A percentile compares a stretch with the other conserved stretches of the same genome.
Conservation (phyloP, 495 filamentous ascomycete species). For the Tuber magnatum region DNA sequence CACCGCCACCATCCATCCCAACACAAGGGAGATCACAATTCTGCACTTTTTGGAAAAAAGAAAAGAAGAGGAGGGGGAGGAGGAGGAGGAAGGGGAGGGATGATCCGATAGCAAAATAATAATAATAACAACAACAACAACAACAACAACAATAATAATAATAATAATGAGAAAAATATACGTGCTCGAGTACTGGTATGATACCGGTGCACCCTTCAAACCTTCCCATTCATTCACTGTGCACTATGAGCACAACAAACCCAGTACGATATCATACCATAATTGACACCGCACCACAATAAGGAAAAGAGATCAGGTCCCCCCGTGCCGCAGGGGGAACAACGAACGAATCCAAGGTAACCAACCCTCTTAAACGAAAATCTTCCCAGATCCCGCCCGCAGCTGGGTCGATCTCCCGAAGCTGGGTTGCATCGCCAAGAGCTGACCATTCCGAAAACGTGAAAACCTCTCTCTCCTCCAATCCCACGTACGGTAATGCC, state of each 20-base stretch:
- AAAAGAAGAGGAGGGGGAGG: too few relatives aligned
- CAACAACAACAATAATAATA: too few relatives aligned
- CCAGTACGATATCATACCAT: too few relatives aligned
- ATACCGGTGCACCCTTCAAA: too few relatives aligned
- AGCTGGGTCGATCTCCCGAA: conserved; percentile 3
- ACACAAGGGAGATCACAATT: background rate
- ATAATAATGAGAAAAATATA: too few relatives aligned
- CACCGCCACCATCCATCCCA: background rate
- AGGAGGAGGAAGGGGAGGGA: background rate
- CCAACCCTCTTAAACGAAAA: background rate
- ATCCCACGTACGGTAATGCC: background rate
- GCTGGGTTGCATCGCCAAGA: background rate
- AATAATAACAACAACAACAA: background rate
- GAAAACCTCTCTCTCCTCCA: background rate
- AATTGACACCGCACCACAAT: too few relatives aligned
- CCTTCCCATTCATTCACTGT: too few relatives aligned
- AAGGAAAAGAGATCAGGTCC: too few relatives aligned
- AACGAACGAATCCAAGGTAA: background rate
- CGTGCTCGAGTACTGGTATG: too few relatives aligned
- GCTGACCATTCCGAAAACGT: background rate
- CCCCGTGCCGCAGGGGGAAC: background rate
- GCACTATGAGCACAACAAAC: too few relatives aligned
- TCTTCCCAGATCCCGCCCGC: background rate
- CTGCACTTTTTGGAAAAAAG: background rate
- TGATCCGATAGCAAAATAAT: background rate